Evolutionary conservation across 2,329 filamentous ascomycete genomes (phyloP).

Genomic region (Fusarium palustre): DNA sequence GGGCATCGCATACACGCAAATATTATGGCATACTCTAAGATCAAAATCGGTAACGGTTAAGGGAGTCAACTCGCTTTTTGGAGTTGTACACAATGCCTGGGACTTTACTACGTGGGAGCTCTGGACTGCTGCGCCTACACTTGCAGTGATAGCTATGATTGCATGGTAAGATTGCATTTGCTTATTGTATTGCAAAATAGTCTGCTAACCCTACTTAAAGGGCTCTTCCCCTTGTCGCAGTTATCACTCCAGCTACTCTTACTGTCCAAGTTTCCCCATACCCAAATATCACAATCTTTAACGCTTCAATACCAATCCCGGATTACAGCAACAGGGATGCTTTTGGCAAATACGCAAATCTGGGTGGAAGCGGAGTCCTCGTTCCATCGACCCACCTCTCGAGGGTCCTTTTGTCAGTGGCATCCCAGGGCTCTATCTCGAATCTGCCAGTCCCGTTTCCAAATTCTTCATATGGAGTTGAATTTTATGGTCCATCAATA

Average conservation of each 20-base stretch:
- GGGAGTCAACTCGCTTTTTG: conserved; percentile 15
- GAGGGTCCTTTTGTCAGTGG: neutral
- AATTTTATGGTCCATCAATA: conserved; percentile 15
- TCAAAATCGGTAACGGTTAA: conserved; percentile 1
- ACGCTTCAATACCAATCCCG: neutral
- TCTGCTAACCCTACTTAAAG: neutral
- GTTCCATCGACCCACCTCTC: neutral
- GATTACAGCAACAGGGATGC: neutral
- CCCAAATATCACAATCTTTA: neutral
- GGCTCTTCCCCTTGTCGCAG: conserved; percentile 13
- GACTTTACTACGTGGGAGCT: conserved; percentile 10
- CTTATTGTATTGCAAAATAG: too few relatives aligned
- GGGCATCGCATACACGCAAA: conserved; percentile 18
- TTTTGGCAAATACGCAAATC: neutral
- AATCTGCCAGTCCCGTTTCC: conserved; percentile 11
- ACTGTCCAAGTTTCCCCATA: neutral
- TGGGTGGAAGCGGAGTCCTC: neutral
- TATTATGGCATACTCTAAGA: conserved; percentile 17
- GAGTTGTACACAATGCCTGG: conserved; percentile 4
- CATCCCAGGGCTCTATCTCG: neutral
- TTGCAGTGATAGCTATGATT: neutral
- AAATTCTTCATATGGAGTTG: conserved; percentile 5
- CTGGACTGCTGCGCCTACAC: neutral
- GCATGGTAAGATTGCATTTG: conserved; percentile 28
- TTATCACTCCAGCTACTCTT: conserved; percentile 8